phyloP scores from a whole-genome alignment of 768 basidiomycete genomes.

The Podaxis sp. region DNA sequence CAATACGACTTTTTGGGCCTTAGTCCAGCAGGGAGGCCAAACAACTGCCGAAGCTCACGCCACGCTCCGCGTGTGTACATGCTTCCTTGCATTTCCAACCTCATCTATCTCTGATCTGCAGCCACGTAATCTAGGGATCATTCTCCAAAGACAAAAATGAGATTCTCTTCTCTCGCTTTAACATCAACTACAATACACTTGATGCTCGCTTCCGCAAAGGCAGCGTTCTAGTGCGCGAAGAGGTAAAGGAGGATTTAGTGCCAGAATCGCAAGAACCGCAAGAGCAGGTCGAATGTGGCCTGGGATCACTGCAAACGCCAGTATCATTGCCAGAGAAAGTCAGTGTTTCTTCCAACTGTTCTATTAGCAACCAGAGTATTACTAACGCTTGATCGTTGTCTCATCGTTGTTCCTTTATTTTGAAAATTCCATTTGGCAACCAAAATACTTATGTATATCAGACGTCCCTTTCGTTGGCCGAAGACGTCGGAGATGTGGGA shows the following conservation, averaged over 20 bases:
- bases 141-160: slow-evolving; percentile 90
- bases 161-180: slow-evolving; percentile 78
- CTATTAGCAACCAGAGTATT: neutral
- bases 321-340: neutral
- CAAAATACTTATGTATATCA: neutral
- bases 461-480: too few relatives aligned
- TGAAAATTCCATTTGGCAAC: too few relatives aligned
- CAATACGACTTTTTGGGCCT: slow-evolving; percentile 95
- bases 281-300: neutral
- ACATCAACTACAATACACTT: slow-evolving; percentile 85
- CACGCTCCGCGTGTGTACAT: slow-evolving; percentile 59
- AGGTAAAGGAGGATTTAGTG: slow-evolving; percentile 18
- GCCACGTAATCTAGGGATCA: slow-evolving; percentile 62
- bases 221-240: slow-evolving; percentile 73
- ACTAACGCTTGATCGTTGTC: too few relatives aligned
- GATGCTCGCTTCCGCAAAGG: slow-evolving; percentile 80
- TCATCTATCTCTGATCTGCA: neutral
- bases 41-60: slow-evolving; percentile 81
- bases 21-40: slow-evolving; percentile 81
- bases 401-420: neutral
- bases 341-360: neutral
- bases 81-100: neutral
- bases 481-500: too few relatives aligned
- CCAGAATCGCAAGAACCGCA: neutral
- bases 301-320: neutral